Evolutionary conservation across 176 grass and related monocot species (phyloP).

Genomic region (Rhynchospora tenuis): DNA sequence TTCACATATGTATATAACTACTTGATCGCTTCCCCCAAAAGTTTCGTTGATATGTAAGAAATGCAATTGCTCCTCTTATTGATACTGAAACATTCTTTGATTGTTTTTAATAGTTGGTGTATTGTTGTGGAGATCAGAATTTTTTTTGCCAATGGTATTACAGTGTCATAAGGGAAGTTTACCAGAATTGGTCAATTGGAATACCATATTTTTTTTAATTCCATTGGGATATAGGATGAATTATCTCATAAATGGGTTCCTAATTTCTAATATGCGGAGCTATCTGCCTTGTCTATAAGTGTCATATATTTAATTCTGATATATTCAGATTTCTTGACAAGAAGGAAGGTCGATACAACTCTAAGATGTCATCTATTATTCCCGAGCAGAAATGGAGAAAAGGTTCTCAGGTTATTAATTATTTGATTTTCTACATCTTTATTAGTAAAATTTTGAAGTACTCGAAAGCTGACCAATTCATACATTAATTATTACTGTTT

Average conservation of each 20-base stretch:
- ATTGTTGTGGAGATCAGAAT: neutral
- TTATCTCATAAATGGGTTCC: neutral
- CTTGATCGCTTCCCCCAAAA: constrained; percentile 78
- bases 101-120: neutral
- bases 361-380: constrained; percentile 75
- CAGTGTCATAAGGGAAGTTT: neutral
- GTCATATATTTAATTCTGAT: constrained; percentile 16
- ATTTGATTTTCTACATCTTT: neutral
- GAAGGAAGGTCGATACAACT: constrained; percentile 68
- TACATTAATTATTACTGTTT: neutral
- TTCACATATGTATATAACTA: constrained; percentile 95
- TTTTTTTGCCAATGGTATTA: neutral
- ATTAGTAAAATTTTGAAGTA: neutral
- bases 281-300: constrained; percentile 14
- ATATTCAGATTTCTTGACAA: constrained; percentile 74
- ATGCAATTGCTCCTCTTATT: neutral
- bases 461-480: neutral
- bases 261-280: neutral
- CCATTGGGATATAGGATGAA: neutral
- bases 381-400: constrained; percentile 91
- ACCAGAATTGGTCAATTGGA: neutral
- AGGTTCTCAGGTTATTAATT: constrained; percentile 81
- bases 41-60: constrained; percentile 85
- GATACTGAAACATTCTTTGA: neutral
- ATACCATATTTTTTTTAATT: neutral